phyloP scores from a whole-genome alignment of 2,329 filamentous ascomycete species.

The Alternaria consortialis region DNA sequence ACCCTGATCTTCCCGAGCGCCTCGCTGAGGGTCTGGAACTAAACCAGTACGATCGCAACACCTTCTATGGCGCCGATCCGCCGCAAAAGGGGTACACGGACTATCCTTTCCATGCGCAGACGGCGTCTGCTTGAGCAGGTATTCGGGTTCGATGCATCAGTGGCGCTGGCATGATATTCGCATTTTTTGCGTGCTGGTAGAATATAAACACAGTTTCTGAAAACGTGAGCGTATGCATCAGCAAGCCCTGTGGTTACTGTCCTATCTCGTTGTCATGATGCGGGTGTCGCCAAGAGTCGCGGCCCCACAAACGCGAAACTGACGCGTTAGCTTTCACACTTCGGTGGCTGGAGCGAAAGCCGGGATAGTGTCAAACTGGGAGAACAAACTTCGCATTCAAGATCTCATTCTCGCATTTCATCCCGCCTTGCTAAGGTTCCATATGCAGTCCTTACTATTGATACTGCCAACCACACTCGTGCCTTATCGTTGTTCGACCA shows the following conservation, averaged over 20 bases:
- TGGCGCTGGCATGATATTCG: slow-evolving; percentile 9
- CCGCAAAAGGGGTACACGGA: slow-evolving; percentile 53
- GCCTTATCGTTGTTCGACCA: no score
- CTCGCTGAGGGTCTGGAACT: slow-evolving; percentile 53
- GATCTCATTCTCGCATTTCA: no score
- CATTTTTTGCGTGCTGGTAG: neutral
- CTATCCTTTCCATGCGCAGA: slow-evolving; percentile 48
- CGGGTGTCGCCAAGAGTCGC: neutral
- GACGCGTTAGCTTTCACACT: neutral
- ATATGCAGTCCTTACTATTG: no score
- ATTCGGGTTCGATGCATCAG: slow-evolving; percentile 17
- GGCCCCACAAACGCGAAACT: neutral
- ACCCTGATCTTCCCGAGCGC: slow-evolving; percentile 57
- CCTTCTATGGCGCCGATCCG: slow-evolving; percentile 55
- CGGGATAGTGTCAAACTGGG: no score
- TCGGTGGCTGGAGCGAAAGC: no score
- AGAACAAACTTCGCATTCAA: no score
- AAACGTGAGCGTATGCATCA: neutral
- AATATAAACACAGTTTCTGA: neutral
- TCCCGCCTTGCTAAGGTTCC: no score
- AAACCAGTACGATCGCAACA: slow-evolving; percentile 53
- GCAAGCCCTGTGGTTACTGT: neutral
- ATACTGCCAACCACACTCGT: no score
- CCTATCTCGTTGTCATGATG: neutral
- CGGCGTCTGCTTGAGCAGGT: slow-evolving; percentile 27